phyloP scores from a whole-genome alignment of 768 basidiomycete genomes.

The Podaxis sp. region DNA sequence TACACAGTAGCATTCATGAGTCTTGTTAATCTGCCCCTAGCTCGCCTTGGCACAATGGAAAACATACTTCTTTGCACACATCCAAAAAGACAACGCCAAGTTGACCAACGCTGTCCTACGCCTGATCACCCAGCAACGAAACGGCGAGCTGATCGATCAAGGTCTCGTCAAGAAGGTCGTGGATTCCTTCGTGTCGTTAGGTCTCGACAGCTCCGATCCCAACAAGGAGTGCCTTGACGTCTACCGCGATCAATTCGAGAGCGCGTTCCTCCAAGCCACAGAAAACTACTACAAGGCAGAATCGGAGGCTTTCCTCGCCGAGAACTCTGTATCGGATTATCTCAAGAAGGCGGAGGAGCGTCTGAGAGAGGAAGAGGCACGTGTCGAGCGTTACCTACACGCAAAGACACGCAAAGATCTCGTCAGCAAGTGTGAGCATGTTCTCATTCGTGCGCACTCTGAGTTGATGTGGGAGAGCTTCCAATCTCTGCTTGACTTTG shows the following conservation, averaged over 20 bases:
- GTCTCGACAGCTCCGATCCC: conserved; percentile 87
- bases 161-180: conserved; percentile 96
- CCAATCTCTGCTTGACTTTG: conserved; percentile 88
- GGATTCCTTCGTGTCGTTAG: conserved; percentile 96
- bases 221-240: conserved; percentile 95
- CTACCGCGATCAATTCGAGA: conserved; percentile 92
- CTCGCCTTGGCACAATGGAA: conserved; percentile 98
- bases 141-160: conserved; percentile 94
- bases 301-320: conserved; percentile 88
- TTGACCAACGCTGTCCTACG: conserved; percentile 85
- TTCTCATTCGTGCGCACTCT: conserved; percentile 88
- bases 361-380: conserved; percentile 91
- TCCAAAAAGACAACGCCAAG: conserved; percentile 80
- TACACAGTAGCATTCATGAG: not conserved
- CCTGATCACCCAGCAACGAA: conserved; percentile 90
- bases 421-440: conserved; percentile 87
- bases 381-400: conserved; percentile 94
- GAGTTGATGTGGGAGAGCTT: conserved; percentile 95
- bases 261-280: conserved; percentile 84
- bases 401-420: conserved; percentile 86
- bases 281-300: conserved; percentile 93
- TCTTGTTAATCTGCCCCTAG: conserved; percentile 35
- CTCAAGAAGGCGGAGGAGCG: conserved; percentile 96
- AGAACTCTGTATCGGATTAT: conserved; percentile 94
- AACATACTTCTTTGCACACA: conserved; percentile 81